These are phyloP conservation scores for Auriscalpium vulgare DNA, from an alignment of 768 basidiomycete genomes.

Conservation along the genomic window DNA sequence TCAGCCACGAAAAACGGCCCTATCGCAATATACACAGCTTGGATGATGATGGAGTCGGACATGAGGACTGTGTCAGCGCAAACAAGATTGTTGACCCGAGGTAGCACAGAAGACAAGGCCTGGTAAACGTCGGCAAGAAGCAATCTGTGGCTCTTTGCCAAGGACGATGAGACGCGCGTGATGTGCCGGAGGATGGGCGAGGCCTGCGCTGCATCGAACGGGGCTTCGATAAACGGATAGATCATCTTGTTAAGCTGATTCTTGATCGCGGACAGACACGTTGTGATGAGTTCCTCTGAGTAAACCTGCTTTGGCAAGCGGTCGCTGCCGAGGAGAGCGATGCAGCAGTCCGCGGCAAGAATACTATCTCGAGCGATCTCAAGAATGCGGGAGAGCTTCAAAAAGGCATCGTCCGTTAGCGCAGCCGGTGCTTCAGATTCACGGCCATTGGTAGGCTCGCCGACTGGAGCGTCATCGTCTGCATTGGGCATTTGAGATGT, in stretches of 20 bases:
- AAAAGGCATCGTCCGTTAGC: constrained; percentile 42
- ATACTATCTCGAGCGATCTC: constrained; percentile 67
- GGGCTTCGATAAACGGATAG: constrained; percentile 81
- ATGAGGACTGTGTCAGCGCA: constrained; percentile 66
- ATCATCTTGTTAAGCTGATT: constrained; percentile 72
- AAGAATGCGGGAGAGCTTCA: constrained; percentile 41
- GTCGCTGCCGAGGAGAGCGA: constrained; percentile 71
- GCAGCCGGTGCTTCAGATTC: constrained; percentile 12
- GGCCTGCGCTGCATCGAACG: constrained; percentile 32
- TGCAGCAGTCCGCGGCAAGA: constrained; percentile 75
- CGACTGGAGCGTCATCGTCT: constrained; percentile 24
- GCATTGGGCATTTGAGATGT: constrained; percentile 36
- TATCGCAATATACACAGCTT: constrained; percentile 87
- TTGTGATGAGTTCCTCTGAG: constrained; percentile 86
- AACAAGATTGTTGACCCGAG: constrained; percentile 68
- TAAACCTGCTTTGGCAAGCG: constrained; percentile 88
- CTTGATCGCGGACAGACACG: constrained; percentile 70
- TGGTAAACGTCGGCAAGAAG: constrained; percentile 66
- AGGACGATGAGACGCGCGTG: constrained; percentile 31
- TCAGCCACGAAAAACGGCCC: constrained; percentile 93
- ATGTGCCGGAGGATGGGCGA: constrained; percentile 48
- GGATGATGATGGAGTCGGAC: constrained; percentile 88
- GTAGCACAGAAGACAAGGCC: constrained; percentile 60
- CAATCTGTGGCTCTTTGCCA: constrained; percentile 30
- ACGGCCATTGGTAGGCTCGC: constrained; percentile 17